These are phyloP conservation scores for Pichia scutulata DNA, from an alignment of 805 yeast genomes.

Conservation along the genomic window DNA sequence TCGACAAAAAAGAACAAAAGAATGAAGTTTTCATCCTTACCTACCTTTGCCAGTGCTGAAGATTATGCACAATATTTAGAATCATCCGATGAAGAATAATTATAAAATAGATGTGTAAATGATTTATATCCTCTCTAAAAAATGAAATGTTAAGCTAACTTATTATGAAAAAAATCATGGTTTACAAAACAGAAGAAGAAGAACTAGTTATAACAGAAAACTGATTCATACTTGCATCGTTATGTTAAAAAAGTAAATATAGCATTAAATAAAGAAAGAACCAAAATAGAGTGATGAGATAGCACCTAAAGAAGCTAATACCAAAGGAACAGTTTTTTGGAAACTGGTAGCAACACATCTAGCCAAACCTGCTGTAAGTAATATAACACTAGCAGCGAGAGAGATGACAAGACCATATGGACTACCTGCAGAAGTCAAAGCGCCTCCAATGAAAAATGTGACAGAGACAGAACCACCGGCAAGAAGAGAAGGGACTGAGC, in stretches of 20 bases:
- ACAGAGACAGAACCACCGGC: constrained; percentile 65
- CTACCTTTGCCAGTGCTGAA: constrained; percentile 82
- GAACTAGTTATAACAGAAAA: no score
- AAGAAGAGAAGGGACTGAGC: constrained; percentile 69
- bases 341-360: constrained; percentile 48
- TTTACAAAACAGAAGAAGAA: no score
- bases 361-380: constrained; percentile 65
- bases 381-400: constrained; percentile 56
- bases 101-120: background rate
- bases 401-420: constrained; percentile 81
- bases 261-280: constrained; percentile 19
- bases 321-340: constrained; percentile 66
- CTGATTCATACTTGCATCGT: background rate
- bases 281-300: constrained; percentile 61
- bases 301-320: constrained; percentile 55
- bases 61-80: constrained; percentile 71
- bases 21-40: constrained; percentile 57
- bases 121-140: background rate
- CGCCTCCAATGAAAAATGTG: constrained; percentile 63
- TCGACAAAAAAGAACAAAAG: constrained; percentile 24
- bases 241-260: background rate
- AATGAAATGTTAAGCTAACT: background rate
- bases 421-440: constrained; percentile 61
- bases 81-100: constrained; percentile 48
- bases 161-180: background rate